A percentile compares a stretch with the other conserved stretches of the same genome.
Conservation (phyloP, 352 stramenopile genomes). For the Phytopythium litorale region DNA sequence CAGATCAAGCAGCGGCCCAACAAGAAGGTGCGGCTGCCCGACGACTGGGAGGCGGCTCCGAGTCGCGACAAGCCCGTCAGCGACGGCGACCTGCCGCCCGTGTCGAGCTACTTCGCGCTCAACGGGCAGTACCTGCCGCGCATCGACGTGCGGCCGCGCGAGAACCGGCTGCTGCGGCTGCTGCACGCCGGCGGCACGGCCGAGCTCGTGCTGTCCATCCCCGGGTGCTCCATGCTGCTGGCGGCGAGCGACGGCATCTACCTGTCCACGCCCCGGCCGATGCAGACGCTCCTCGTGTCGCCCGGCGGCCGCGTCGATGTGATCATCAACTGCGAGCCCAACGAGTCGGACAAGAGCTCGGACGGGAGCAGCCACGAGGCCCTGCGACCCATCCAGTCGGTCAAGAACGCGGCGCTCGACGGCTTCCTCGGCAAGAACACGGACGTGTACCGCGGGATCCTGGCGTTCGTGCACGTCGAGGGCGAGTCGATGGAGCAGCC, state of each 20-base stretch:
- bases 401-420: conserved; percentile 31
- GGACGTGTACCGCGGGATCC: conserved; percentile 52
- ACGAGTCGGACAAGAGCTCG: conserved; percentile 2
- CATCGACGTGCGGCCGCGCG: conserved; percentile 42
- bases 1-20: conserved; percentile 25
- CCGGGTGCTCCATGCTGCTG: conserved; percentile 52
- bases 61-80: conserved; percentile 25
- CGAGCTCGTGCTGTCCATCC: conserved; percentile 52
- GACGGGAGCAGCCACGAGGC: conserved; percentile 13
- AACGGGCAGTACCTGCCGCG: conserved; percentile 72
- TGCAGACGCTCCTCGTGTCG: conserved; percentile 45
- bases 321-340: conserved; percentile 48
- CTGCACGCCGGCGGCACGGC: conserved; percentile 55
- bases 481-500: conserved; percentile 26
- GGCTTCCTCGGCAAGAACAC: conserved; percentile 50
- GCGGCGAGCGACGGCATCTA: conserved; percentile 62
- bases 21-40: conserved; percentile 23
- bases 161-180: conserved; percentile 57
- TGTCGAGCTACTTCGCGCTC: conserved; percentile 59
- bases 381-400: conserved; percentile 54
- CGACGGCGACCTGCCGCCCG: conserved; percentile 17
- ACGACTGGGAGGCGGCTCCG: conserved; percentile 22
- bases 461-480: conserved; percentile 60
- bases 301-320: conserved; percentile 59
- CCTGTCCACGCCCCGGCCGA: conserved; percentile 27